Evolutionary conservation across 441 rosid genomes (phyloP), one percentile per base, ranked within the genome.

Genomic region (Arabidopsis lyrata): DNA sequence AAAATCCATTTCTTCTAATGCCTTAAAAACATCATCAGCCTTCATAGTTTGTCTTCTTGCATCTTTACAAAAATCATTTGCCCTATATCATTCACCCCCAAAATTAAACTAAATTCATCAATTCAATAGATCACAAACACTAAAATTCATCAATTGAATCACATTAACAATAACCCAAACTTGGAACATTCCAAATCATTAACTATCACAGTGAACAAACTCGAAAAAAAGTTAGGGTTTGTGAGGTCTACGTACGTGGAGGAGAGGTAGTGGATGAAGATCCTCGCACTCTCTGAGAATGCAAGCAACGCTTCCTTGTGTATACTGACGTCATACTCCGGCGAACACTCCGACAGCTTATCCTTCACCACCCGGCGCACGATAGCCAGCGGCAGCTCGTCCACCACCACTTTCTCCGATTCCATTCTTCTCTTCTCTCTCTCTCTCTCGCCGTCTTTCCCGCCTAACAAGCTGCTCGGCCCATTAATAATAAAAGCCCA

Each of bases 241-340:
- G 31, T 14, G 3, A 10, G 58, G 73, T 81, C 78, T 73, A 92
- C 97, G 93, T 76, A 95, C 98, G 96, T 90, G 73, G 96, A 88
- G 63, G 97, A 92, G 76, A 95, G 95, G 75, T 89, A 90, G 78
- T 95, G 99, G 70, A 95, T 92, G 88, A 95, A 95, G 77, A 95
- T 92, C 72, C 39, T 35, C 97, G 97, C 98, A 77, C 92, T 88
- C 78, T 92, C 97, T 58, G 91, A 79, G 87, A 95, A 95, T 32
- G 95, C 99, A 41, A 86, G 81, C 49, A 90, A 81, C 8, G 98
- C 88, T 75, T 92, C 98, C 81, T 81, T 92, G 85, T 88, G 93
- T 74, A 95, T 76, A 76, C 77, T 67, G 16, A 92, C 72, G 77
- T 88, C 98, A 65, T 78, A 79, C 62, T 84, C 90, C 15, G 85